Evolutionary conservation across 2,329 filamentous ascomycete genomes (phyloP), one percentile per base, ranked within the genome.

Genomic region (Metarhizium humberi): DNA sequence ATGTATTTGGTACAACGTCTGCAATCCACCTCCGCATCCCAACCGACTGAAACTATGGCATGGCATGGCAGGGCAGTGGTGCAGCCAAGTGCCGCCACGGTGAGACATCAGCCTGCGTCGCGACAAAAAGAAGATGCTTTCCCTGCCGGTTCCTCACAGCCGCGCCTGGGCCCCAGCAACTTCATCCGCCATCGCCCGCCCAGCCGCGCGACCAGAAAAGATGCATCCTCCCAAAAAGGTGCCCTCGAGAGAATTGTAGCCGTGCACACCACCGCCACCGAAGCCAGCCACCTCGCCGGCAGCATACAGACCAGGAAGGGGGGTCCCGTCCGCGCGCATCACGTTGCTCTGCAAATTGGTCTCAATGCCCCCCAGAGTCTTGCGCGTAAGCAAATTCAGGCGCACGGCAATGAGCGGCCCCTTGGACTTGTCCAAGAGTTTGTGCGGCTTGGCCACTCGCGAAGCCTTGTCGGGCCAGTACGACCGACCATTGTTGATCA

Each of bases 201-300:
- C 81, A 0, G 81, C 81, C 0, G 76, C 76, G 6, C 80, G 68
- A 0, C 82, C 81, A 0, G 81, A 84, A 60, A 85, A 85, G 60
- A 85, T 83, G 56, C 81, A 85, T 0, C 81, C 81, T 14, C 81
- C 81, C 4, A 85, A 61, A 62, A 85, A 85, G 0, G 81, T 84
- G 0, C 82, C 81, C 65, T 85, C 81, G 40, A 85, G 75, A 1
- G 81, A 78, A 60, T 73, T 82, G 61, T 85, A 84, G 0, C 81
- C 82, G 59, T 85, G 82, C 1, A 84, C 78, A 16, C 82, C 81
- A 2, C 81, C 81, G 2, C 82, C 81, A 0, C 81, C 81, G 56
- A 85, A 85, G 0, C 81, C 81, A 0, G 81, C 80, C 1, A 71
- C 79, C 63, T 85, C 81, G 6, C 81, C 81, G 0, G 81, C 81